Base-by-base conservation (phyloP, 805 yeast species). In the Cyberlindnera xylosilytica region DNA sequence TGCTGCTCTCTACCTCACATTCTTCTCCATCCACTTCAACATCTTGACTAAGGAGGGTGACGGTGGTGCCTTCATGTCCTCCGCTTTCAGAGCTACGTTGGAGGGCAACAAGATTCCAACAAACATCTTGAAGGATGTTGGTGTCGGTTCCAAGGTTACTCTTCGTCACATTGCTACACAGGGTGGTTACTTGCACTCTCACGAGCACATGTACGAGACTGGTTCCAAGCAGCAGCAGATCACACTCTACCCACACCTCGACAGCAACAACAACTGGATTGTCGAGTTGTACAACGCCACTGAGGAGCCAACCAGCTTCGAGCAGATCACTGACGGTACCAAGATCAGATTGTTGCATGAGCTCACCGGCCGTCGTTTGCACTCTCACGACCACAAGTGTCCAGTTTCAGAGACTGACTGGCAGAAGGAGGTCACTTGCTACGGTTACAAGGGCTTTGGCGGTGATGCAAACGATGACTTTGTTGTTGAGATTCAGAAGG, bases 401-500 rank as follows among this genome's bases (percentile, higher is more conserved):
- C 87, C 91, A 15, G 87, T 84, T 16, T 70, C 83, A 44, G 83
- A 79, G 58, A 64, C 57, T 33, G 95, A 86, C 56, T 86, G 93
- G 93, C 90, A 83, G 66, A 83, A 82, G 63, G 95, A 86, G 68
- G 87, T 74, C 16, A 74, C 88, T 4, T 72, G 81, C 64, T 86
- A 86, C 60, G 95, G 95, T 18, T 81, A 60, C 54, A 82, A 80
- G 34, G 88, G 86, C 4, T 86, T 84, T 54, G 79, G 58, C 20
- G 95, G 95, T 63, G 93, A 86, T 65, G 82, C 88, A 42, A 86
- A 86, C 63, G 95, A 86, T 65, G 90, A 85, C 60, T 86, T 85
- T 64, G 63, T 81, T 48, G 81, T 86, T 46, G 91, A 85, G 61
- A 81, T 86, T 50, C 87, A 79, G 47, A 65, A 75, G 54, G 68